Base-by-base conservation (phyloP, 352 stramenopile species). In the Globisporangium orthogonon region DNA sequence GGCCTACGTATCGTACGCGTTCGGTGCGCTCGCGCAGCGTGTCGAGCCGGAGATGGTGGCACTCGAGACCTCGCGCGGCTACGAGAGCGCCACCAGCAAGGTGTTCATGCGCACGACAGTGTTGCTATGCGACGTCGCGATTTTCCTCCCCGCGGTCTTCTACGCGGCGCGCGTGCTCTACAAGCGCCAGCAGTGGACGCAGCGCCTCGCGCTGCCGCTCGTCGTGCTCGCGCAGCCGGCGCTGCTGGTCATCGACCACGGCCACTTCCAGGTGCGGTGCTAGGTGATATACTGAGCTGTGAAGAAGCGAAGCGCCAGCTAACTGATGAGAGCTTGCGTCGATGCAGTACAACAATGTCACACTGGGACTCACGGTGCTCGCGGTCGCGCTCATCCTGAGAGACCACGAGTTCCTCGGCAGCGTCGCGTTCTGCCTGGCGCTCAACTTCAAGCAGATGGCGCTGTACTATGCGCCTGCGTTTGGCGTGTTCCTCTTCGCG, bases 371-470 rank as follows among this genome's bases (percentile, higher is more conserved):
- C 58, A 90, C 83, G 18, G 71, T 76, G 17, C 69, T 91, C 23
- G 69, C 78, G 2, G 71, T 91, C 15, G 83, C 71, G 30, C 67
- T 91, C n/a, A 81, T 95, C 41, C 58, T 89, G 48, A 61, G 71
- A 15, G 75, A 83, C 44, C 76, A 90, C 58, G 86, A 96, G 56
- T 87, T 94, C 37, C 64, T 94, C 7, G 86, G 80, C 17, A 90
- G 86, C 63, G 60, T 94, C 58, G 79, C 70, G 47, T 99, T 98
- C 71, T 91, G 78, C 48, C 69, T 98, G 30, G 92, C 96, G 39
- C 78, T 99, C 7, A 98, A 98, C 66, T 99, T 98, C 66, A 99
- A 99, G 83, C 97, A 99, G 87, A 99, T 99, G 91, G 86, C 94
- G n/a, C 80, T 99, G 5, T 99, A 99, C 74, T 99, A 98, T 69